Evolutionary conservation across 2,329 filamentous ascomycete species (phyloP).

Genomic region (Fusarium sp.): DNA sequence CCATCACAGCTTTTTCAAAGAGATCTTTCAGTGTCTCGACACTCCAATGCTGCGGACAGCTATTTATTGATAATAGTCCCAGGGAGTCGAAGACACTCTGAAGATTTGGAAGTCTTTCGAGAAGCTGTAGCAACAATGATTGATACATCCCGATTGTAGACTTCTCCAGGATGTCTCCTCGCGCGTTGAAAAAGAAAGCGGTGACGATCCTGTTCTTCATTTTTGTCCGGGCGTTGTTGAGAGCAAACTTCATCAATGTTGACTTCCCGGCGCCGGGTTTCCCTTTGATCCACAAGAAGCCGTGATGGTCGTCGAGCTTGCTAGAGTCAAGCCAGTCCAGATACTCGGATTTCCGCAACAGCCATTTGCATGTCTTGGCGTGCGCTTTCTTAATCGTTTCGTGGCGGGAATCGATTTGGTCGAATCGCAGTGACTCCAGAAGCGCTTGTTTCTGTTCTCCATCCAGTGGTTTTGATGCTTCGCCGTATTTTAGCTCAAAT

Average conservation of each 20-base stretch:
- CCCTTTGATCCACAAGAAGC: constrained; percentile 65
- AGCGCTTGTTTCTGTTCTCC: constrained; percentile 7
- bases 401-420: constrained; percentile 28
- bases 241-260: constrained; percentile 61
- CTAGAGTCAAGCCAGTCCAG: constrained; percentile 18
- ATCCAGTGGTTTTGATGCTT: neutral
- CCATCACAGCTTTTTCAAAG: neutral
- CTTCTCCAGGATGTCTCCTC: constrained; percentile 61
- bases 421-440: constrained; percentile 30
- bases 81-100: constrained; percentile 51
- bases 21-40: constrained; percentile 3
- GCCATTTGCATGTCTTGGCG: constrained; percentile 35
- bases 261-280: constrained; percentile 64
- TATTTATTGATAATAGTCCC: neutral
- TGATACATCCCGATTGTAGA: constrained; percentile 65
- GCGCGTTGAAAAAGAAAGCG: constrained; percentile 68
- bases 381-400: constrained; percentile 27
- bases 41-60: neutral
- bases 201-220: constrained; percentile 46
- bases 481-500: neutral
- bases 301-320: constrained; percentile 30
- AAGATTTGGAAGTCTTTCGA: constrained; percentile 53
- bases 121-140: constrained; percentile 63
- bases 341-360: constrained; percentile 7
- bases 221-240: neutral